Evolutionary conservation across 1,284 basidiomycete species (phyloP).

Genomic region (Trametes pubescens): DNA sequence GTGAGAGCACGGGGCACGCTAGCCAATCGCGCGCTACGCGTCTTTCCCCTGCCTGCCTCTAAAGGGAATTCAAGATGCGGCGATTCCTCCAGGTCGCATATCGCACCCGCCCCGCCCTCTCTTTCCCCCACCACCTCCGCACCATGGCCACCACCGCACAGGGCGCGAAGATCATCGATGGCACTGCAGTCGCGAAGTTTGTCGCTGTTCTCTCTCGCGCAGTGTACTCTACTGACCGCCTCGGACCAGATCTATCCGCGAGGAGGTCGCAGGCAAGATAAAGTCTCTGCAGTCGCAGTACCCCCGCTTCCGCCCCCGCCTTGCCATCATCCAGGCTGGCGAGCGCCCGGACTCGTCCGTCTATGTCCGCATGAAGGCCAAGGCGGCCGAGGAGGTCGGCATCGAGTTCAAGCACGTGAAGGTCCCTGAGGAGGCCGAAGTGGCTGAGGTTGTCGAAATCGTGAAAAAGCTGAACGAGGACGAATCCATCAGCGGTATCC

Average conservation of each 20-base stretch:
- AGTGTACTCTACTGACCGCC: not conserved
- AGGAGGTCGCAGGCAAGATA: conserved; percentile 75
- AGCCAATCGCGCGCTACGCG: conserved; percentile 33
- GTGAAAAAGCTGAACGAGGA: conserved; percentile 90
- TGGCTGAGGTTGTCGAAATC: conserved; percentile 79
- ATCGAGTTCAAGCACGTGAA: conserved; percentile 88
- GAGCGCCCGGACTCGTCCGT: conserved; percentile 88
- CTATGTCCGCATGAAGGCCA: conserved; percentile 98
- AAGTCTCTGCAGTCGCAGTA: conserved; percentile 64
- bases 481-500: conserved; percentile 85
- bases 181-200: conserved; percentile 89
- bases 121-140: conserved; percentile 47
- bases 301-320: conserved; percentile 88
- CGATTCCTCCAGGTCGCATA: conserved; percentile 30
- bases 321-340: conserved; percentile 96
- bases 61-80: conserved; percentile 40
- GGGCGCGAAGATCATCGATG: conserved; percentile 80
- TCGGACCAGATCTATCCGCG: conserved; percentile 75
- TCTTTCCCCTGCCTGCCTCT: conserved; percentile 35
- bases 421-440: conserved; percentile 76
- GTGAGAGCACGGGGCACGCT: conserved; percentile 24
- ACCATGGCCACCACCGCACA: conserved; percentile 58
- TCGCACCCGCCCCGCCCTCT: conserved; percentile 46
- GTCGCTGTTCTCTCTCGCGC: conserved; percentile 32
- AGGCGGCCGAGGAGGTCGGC: conserved; percentile 95